phyloP scores from a whole-genome alignment of 768 basidiomycete genomes.

The Tulasnella sp. region DNA sequence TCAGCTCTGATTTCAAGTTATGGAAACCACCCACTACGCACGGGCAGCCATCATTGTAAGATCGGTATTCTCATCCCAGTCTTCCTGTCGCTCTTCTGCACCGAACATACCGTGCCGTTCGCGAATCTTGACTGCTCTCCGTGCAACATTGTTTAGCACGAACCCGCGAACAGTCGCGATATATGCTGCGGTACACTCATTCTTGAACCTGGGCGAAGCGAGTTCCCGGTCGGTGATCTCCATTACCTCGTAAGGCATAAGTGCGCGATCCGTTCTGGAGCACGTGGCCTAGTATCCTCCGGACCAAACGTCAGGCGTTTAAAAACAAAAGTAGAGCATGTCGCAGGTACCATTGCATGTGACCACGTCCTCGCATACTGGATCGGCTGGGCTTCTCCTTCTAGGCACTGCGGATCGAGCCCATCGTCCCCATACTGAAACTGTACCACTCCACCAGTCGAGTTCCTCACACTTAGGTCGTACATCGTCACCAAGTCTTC shows the following conservation, averaged over 20 bases:
- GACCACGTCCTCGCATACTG: constrained; percentile 81
- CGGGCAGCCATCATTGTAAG: constrained; percentile 64
- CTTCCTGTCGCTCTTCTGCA: constrained; percentile 58
- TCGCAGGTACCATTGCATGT: constrained; percentile 67
- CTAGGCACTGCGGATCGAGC: constrained; percentile 89
- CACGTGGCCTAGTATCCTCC: constrained; percentile 45
- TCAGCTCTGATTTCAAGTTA: too few relatives aligned
- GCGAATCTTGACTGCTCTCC: constrained; percentile 55
- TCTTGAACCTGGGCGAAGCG: constrained; percentile 45
- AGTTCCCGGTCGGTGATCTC: constrained; percentile 60
- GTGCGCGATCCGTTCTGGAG: constrained; percentile 44
- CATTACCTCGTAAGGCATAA: constrained; percentile 81
- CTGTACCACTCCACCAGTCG: constrained; percentile 89
- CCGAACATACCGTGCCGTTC: constrained; percentile 72
- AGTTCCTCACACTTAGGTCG: constrained; percentile 90
- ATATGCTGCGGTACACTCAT: constrained; percentile 63
- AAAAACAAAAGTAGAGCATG: constrained; percentile 20
- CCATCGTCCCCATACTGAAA: constrained; percentile 97
- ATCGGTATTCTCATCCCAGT: constrained; percentile 72
- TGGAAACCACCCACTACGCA: constrained; percentile 28
- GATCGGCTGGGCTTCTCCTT: constrained; percentile 90
- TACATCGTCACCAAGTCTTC: constrained; percentile 96
- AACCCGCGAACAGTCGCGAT: constrained; percentile 47
- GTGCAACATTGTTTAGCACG: constrained; percentile 53
- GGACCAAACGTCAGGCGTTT: neutral